Percentiles rank a stretch among this genome's conserved stretches.
Conservation (phyloP, 352 stramenopile species). For the Pythium grandisporangium region DNA sequence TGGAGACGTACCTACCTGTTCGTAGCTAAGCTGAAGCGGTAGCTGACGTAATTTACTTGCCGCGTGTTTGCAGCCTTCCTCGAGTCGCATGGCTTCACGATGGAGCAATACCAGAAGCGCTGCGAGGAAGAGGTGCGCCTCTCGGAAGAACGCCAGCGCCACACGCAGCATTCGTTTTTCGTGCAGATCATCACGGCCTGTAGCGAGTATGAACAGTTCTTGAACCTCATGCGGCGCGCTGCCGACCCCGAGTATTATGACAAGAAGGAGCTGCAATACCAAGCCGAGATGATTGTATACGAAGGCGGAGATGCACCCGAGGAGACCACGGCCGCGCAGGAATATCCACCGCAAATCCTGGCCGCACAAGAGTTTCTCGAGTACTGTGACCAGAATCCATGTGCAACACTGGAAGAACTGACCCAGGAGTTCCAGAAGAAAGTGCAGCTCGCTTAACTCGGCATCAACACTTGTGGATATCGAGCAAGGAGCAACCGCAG, state of each 20-base stretch:
- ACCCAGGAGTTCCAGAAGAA: conserved; percentile 67
- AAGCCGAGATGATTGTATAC: conserved; percentile 53
- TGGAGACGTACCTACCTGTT: too few species aligned
- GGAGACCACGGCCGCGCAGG: conserved; percentile 8
- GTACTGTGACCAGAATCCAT: conserved; percentile 61
- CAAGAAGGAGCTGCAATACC: conserved; percentile 68
- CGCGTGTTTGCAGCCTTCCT: conserved; percentile 26
- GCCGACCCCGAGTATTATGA: conserved; percentile 74
- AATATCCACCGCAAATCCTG: conserved; percentile 10
- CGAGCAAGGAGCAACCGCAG: too few species aligned
- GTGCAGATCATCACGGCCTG: conserved; percentile 74
- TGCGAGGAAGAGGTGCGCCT: conserved; percentile 65
- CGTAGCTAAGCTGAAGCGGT: not conserved
- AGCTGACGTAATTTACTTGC: not conserved
- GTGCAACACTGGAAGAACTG: conserved; percentile 56
- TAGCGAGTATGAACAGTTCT: conserved; percentile 77
- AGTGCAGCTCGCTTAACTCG: conserved; percentile 44
- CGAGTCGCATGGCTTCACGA: conserved; percentile 41
- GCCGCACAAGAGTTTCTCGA: conserved; percentile 61
- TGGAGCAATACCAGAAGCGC: conserved; percentile 59
- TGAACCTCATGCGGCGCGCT: conserved; percentile 77
- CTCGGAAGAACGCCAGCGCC: conserved; percentile 62
- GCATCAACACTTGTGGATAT: too few species aligned
- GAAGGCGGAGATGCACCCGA: conserved; percentile 28
- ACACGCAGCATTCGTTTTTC: conserved; percentile 72